These are phyloP conservation scores for Monilinia fructigena DNA, from an alignment of 2,329 filamentous ascomycete genomes.

Conservation along the genomic window DNA sequence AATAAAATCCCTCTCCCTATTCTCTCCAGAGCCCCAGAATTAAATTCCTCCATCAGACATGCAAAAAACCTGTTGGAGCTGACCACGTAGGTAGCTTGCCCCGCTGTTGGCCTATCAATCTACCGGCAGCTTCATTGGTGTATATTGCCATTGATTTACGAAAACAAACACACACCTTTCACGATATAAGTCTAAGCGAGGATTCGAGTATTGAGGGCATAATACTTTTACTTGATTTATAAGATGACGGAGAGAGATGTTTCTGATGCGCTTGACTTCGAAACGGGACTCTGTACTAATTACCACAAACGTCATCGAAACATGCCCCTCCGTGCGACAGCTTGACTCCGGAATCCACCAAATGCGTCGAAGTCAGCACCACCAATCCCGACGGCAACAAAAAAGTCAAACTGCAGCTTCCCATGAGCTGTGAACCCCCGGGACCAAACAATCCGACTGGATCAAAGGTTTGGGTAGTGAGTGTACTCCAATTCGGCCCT, in stretches of 20 bases:
- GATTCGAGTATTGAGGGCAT: no score
- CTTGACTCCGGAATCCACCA: conserved; percentile 27
- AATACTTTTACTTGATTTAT: no score
- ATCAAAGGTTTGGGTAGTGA: conserved; percentile 85
- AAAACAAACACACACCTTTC: no score
- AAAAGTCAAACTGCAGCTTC: conserved; percentile 59
- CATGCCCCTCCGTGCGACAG: conserved; percentile 19
- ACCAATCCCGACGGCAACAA: conserved; percentile 24
- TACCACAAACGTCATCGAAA: neutral
- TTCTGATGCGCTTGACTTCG: neutral
- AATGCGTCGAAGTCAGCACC: conserved; percentile 16
- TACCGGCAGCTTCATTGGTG: no score
- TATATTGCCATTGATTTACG: no score
- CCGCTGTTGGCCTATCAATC: no score
- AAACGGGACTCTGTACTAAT: neutral
- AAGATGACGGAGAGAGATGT: neutral
- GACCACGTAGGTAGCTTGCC: no score
- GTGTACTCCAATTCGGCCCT: conserved; percentile 37
- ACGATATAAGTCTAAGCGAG: no score
- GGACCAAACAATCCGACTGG: conserved; percentile 65
- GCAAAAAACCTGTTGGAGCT: neutral
- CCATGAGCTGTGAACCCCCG: conserved; percentile 83
- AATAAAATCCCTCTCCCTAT: no score
- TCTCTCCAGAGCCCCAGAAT: no score
- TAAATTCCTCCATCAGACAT: no score